Evolutionary conservation across 208 protist genomes (phyloP).

Genomic region (Zelonia costaricensis): DNA sequence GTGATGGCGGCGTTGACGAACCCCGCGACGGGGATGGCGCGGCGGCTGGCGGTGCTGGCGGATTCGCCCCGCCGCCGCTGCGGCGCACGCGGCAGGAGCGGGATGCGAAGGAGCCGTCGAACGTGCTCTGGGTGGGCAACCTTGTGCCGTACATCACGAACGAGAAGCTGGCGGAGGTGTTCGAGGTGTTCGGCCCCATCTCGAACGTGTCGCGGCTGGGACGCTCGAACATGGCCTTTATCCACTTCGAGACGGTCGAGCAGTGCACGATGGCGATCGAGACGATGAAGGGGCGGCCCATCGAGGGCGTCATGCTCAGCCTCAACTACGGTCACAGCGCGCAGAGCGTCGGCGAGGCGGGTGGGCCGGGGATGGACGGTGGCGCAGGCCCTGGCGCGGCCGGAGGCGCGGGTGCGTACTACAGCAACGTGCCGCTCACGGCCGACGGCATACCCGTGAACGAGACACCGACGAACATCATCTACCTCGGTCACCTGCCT

Average conservation of each 20-base stretch:
- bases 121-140: constrained; percentile 84
- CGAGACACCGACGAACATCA: constrained; percentile 82
- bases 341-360: constrained; percentile 24
- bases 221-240: constrained; percentile 73
- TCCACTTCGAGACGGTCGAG: constrained; percentile 84
- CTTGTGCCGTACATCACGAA: constrained; percentile 67
- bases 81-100: constrained; percentile 63
- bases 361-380: constrained; percentile 5
- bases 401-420: constrained; percentile 4
- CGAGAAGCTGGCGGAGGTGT: constrained; percentile 75
- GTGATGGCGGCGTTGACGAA: constrained; percentile 10
- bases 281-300: constrained; percentile 66
- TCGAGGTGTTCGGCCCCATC: constrained; percentile 79
- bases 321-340: constrained; percentile 84
- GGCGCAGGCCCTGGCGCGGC: too few species aligned
- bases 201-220: constrained; percentile 68
- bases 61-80: constrained; percentile 11
- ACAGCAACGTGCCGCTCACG: constrained; percentile 15
- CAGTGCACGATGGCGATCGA: constrained; percentile 82
- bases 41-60: neutral
- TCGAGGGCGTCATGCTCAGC: constrained; percentile 69
- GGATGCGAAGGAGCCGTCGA: constrained; percentile 62
- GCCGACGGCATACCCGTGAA: constrained; percentile 56
- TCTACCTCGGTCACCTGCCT: constrained; percentile 84
- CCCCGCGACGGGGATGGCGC: constrained; percentile 17